Percentiles rank a stretch among this genome's conserved stretches.
Evolutionary conservation across 768 basidiomycete species (phyloP).

Genomic region (Leccinum rimulosum): DNA sequence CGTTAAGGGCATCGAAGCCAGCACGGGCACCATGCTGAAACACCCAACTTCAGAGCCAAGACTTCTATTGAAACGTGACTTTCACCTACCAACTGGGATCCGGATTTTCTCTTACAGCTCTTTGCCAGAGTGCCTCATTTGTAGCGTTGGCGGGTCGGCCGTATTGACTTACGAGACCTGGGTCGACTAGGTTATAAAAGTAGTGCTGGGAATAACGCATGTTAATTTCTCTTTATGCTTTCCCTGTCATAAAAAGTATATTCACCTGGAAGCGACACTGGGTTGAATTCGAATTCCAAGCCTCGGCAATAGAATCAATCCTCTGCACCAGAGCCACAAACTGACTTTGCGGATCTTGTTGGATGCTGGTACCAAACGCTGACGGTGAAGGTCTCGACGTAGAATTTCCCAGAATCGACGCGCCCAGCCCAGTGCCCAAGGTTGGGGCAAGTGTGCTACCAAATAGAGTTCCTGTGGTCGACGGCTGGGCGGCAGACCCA

Average conservation of each 20-base stretch:
- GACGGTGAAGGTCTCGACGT: constrained; percentile 33
- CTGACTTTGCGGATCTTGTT: constrained; percentile 60
- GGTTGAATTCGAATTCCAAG: constrained; percentile 69
- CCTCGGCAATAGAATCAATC: constrained; percentile 61
- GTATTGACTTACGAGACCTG: constrained; percentile 60
- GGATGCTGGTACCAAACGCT: constrained; percentile 36
- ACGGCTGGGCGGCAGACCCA: constrained; percentile 28
- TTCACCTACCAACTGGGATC: constrained; percentile 64
- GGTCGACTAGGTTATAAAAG: constrained; percentile 84
- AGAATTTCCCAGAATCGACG: constrained; percentile 31
- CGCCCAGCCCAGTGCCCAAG: constrained; percentile 27
- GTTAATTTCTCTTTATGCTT: constrained; percentile 1
- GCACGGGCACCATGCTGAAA: constrained; percentile 69
- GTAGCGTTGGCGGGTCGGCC: constrained; percentile 69
- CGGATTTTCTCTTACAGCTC: constrained; percentile 77
- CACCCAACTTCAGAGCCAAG: constrained; percentile 1
- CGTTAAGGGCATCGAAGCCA: constrained; percentile 84
- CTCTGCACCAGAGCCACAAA: constrained; percentile 51
- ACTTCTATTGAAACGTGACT: neutral
- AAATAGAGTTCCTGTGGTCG: constrained; percentile 35
- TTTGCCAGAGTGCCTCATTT: constrained; percentile 74
- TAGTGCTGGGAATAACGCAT: constrained; percentile 48
- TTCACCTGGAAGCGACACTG: constrained; percentile 79
- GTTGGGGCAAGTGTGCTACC: constrained; percentile 34
- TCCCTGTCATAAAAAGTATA: neutral